These are phyloP conservation scores for Actinomortierella ambigua DNA, from an alignment of 371 early-diverging fungal genomes.

Conservation along the genomic window DNA sequence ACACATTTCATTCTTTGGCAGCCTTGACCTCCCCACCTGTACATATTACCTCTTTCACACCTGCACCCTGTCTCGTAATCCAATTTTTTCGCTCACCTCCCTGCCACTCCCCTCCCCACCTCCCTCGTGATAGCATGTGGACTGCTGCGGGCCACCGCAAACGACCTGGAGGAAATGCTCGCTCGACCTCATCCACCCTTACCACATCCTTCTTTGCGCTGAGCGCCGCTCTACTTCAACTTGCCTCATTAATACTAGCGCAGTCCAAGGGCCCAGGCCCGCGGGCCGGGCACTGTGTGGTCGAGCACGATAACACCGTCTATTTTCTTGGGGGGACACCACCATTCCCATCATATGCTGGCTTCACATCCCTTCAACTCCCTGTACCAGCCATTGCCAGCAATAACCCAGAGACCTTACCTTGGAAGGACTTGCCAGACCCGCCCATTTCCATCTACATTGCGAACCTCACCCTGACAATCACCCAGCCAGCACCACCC, in stretches of 20 bases:
- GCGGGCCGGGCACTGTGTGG: slow-evolving; percentile 38
- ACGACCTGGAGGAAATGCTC: too few species aligned
- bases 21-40: too few species aligned
- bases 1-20: too few species aligned
- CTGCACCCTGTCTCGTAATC: background rate
- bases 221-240: too few species aligned
- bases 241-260: slow-evolving; percentile 1
- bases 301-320: slow-evolving; percentile 29
- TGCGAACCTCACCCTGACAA: slow-evolving; percentile 34
- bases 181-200: too few species aligned
- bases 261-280: slow-evolving; percentile 43
- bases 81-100: too few species aligned
- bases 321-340: slow-evolving; percentile 43
- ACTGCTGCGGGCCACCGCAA: background rate
- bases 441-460: slow-evolving; percentile 37
- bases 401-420: slow-evolving; percentile 13
- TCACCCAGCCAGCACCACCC: slow-evolving; percentile 1
- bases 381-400: slow-evolving; percentile 11
- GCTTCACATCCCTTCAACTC: slow-evolving; percentile 36
- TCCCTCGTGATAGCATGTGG: background rate
- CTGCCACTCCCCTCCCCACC: too few species aligned
- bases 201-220: too few species aligned
- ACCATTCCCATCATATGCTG: slow-evolving; percentile 24
- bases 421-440: slow-evolving; percentile 31
- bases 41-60: slow-evolving; percentile 4